Percentiles rank a stretch among this genome's conserved stretches.
Evolutionary conservation across 2,329 filamentous ascomycete species (phyloP).

Genomic region (Volutella citrinella): DNA sequence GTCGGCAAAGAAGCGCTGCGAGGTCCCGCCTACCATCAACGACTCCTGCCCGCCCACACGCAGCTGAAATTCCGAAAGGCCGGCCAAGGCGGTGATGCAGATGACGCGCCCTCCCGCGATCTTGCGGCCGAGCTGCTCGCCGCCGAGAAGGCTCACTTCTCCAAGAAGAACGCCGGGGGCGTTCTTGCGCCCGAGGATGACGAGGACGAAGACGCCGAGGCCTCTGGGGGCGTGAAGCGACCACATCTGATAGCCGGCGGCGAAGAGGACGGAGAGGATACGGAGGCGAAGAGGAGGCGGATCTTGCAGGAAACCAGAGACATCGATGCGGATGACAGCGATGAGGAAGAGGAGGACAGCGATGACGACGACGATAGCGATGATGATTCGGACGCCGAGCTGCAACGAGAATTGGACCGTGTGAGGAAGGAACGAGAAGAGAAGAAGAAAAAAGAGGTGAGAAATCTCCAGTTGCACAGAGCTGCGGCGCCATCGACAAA

Average conservation of each 20-base stretch:
- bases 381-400: slow-evolving; percentile 64
- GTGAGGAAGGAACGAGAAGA: slow-evolving; percentile 73
- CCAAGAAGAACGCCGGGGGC: slow-evolving; percentile 67
- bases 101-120: slow-evolving; percentile 69
- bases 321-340: slow-evolving; percentile 71
- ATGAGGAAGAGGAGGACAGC: slow-evolving; percentile 56
- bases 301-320: slow-evolving; percentile 86
- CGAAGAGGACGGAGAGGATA: slow-evolving; percentile 58
- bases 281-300: slow-evolving; percentile 77
- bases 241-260: slow-evolving; percentile 33
- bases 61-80: slow-evolving; percentile 82
- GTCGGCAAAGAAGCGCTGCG: slow-evolving; percentile 92
- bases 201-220: slow-evolving; percentile 41
- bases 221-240: slow-evolving; percentile 55
- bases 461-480: no score
- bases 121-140: slow-evolving; percentile 85
- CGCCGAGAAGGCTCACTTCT: slow-evolving; percentile 83
- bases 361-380: slow-evolving; percentile 49
- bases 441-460: slow-evolving; percentile 38
- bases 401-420: slow-evolving; percentile 91
- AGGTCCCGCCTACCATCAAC: slow-evolving; percentile 93
- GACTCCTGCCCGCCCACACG: slow-evolving; percentile 89
- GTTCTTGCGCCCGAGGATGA: slow-evolving; percentile 46
- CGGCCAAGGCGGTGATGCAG: slow-evolving; percentile 82
- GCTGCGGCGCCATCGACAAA: no score